A percentile compares a stretch with the other conserved stretches of the same genome.
Evolutionary conservation across 345 rosid species (phyloP).

Genomic region (Euphorbia pulcherrima): DNA sequence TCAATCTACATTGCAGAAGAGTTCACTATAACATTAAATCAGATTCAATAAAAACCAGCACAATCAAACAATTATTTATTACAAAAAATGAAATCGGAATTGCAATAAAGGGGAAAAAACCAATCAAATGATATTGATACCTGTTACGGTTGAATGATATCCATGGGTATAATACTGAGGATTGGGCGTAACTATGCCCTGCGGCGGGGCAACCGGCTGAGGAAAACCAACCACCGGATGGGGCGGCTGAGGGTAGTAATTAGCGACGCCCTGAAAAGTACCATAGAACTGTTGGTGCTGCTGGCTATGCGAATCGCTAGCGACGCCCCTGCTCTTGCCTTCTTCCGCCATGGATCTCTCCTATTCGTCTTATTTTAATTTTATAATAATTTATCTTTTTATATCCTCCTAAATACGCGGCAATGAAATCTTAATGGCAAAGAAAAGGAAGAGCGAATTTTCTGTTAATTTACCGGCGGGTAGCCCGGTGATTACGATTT

Average conservation of each 20-base stretch:
- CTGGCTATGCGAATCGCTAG: conserved; percentile 30
- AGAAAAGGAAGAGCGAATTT: background rate
- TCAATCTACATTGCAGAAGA: background rate
- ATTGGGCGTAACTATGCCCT: conserved; percentile 9
- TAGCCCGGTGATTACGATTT: background rate
- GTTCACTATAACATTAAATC: conserved; percentile 8
- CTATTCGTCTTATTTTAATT: background rate
- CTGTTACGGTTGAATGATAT: conserved; percentile 39
- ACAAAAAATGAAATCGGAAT: background rate
- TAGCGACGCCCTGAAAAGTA: conserved; percentile 87
- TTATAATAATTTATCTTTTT: background rate
- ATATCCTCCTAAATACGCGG: background rate
- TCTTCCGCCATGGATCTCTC: conserved; percentile 42
- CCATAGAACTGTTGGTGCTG: conserved; percentile 55
- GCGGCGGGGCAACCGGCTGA: conserved; percentile 35
- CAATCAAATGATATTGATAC: conserved; percentile 1
- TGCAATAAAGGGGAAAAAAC: background rate
- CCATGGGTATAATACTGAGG: conserved; percentile 34
- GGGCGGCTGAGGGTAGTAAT: conserved; percentile 45
- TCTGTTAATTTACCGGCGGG: background rate
- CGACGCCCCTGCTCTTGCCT: conserved; percentile 31
- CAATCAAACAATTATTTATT: background rate
- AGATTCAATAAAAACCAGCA: background rate
- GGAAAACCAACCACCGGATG: conserved; percentile 41
- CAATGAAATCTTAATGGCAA: background rate